A percentile compares a stretch with the other conserved stretches of the same genome.
These are phyloP conservation scores for Dalbergia cochinchinensis DNA, from an alignment of 306 rosid genomes.

Conservation along the genomic window DNA sequence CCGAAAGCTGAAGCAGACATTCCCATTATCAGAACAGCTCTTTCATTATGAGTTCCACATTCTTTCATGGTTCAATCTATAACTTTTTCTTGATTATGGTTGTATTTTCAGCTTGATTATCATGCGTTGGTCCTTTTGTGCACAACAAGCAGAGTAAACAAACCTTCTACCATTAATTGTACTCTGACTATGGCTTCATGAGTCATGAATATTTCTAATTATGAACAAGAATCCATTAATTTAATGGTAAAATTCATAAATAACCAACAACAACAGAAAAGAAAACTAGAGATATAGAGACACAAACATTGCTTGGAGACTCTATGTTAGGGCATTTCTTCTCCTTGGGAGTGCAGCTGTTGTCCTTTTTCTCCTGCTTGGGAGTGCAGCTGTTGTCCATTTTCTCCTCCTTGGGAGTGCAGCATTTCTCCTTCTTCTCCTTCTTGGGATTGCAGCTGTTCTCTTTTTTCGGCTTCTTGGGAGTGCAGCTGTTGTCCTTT, in stretches of 20 bases:
- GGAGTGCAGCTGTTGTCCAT: conserved; percentile 40
- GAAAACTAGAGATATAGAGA: conserved; percentile 29
- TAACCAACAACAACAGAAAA: conserved; percentile 10
- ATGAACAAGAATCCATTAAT: conserved; percentile 1
- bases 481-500: conserved; percentile 52
- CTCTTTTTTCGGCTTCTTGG: too few relatives aligned
- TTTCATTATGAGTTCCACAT: background rate
- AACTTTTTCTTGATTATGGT: conserved; percentile 27
- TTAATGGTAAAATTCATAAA: conserved; percentile 24
- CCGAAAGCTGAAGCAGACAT: conserved; percentile 19
- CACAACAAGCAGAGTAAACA: conserved; percentile 10
- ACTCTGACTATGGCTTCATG: conserved; percentile 23
- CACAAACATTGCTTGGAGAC: conserved; percentile 64
- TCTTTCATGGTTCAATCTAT: conserved; percentile 35
- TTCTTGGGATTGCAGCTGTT: conserved; percentile 44
- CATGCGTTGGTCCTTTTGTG: background rate
- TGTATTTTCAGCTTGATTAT: conserved; percentile 23
- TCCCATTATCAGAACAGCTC: background rate
- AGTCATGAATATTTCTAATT: conserved; percentile 30
- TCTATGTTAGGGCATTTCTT: conserved; percentile 38
- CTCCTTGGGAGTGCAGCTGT: conserved; percentile 43
- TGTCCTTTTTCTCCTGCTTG: conserved; percentile 48
- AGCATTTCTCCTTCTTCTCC: conserved; percentile 41
- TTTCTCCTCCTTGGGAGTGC: conserved; percentile 49
- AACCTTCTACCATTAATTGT: background rate